Conservation (phyloP, 2,329 filamentous ascomycete species). For the Bipolaris victoriae region DNA sequence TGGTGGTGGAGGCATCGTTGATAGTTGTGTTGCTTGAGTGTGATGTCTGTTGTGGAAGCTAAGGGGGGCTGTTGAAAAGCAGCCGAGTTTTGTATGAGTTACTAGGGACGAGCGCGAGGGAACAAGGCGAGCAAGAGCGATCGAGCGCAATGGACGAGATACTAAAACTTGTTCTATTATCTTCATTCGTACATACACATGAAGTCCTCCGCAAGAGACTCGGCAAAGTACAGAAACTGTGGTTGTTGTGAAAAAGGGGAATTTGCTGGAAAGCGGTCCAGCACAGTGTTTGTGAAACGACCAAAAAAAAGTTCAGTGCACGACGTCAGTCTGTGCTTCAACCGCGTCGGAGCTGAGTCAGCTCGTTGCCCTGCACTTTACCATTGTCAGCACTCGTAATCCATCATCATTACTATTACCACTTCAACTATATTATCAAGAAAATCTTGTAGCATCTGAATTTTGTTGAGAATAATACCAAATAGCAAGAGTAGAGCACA, state of each 20-base stretch:
- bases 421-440: too few species aligned
- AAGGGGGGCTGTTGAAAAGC: slow-evolving; percentile 18
- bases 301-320: slow-evolving; percentile 13
- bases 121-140: slow-evolving; percentile 26
- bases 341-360: slow-evolving; percentile 7
- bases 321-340: slow-evolving; percentile 17
- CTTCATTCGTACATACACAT: slow-evolving; percentile 33
- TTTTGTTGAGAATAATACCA: too few species aligned
- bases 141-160: slow-evolving; percentile 26
- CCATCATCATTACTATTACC: too few species aligned
- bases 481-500: too few species aligned
- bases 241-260: slow-evolving; percentile 6
- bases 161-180: slow-evolving; percentile 35
- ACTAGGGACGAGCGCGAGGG: slow-evolving; percentile 23
- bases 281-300: slow-evolving; percentile 3
- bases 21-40: slow-evolving; percentile 2
- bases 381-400: not conserved
- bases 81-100: slow-evolving; percentile 28
- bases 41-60: slow-evolving; percentile 23
- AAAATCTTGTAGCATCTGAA: too few species aligned
- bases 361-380: not conserved
- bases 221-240: slow-evolving; percentile 10
- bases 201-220: slow-evolving; percentile 14
- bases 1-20: slow-evolving; percentile 32
- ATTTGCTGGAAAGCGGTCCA: not conserved